Evolutionary conservation across 371 early-diverging fungal species (phyloP), one percentile per base, ranked within the genome.

Genomic region (Actinomucor elegans): DNA sequence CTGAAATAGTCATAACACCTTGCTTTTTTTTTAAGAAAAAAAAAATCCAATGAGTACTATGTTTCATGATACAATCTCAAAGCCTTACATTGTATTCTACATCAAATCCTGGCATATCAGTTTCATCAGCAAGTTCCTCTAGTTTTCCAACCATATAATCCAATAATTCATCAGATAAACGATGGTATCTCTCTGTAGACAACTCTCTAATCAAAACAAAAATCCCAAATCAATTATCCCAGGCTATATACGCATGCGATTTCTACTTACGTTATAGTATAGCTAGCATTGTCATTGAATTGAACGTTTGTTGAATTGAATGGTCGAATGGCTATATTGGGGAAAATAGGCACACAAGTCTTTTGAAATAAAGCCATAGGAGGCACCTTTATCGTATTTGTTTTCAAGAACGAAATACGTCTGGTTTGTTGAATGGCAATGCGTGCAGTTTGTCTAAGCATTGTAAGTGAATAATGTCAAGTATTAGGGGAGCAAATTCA

Each of bases 1-100:
- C 73, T 17, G 81, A 85, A 21, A 97, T 60, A 0, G 93, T 96
- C 80, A 99, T 75, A 6, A 98, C 98, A 24, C 97, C 97, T 66
- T 75, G 79, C 71, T 77, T n/a, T n/a, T n/a, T n/a, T n/a, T n/a
- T n/a, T n/a, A n/a, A n/a, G n/a, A n/a, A n/a, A n/a, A n/a, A n/a
- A n/a, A n/a, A n/a, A n/a, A n/a, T n/a, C n/a, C n/a, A n/a, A n/a
- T n/a, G n/a, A n/a, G n/a, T n/a, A n/a, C n/a, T n/a, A n/a, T n/a
- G n/a, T n/a, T n/a, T n/a, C n/a, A n/a, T n/a, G n/a, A n/a, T n/a
- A n/a, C n/a, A n/a, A n/a, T n/a, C n/a, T n/a, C n/a, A n/a, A n/a
- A 11, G 2, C 7, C 80, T 62, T 80, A 91, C 93, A 65, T 89
- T 80, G 55, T 90, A 94, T 52, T 90, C 88, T 18, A 93, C 81